Evolutionary conservation across 108 stramenopile genomes (phyloP), one percentile per base, ranked within the genome.

Genomic region (Nitzschia putrida): DNA sequence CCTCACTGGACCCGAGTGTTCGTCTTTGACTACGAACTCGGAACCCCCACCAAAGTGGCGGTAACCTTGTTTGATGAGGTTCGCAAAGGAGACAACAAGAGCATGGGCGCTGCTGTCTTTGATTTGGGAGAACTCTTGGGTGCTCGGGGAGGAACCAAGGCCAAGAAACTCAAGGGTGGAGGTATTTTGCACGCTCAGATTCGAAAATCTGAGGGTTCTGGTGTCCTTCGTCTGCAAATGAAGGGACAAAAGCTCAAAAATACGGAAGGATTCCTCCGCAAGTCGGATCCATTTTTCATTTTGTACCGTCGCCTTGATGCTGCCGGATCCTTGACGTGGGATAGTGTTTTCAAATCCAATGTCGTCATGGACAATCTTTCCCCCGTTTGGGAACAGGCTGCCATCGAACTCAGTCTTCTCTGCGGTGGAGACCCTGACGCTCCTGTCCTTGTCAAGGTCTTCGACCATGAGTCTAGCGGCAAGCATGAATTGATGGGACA

Each of bases 271-370:
- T 70, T 87, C 22, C 77, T 91, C 39, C 69, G 83, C 26, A 90
- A 87, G 56, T 84, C 83, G 16, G 93, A 94, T 84, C 93, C 93
- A 18, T 94, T 94, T 38, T 86, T 81, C 51, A 86, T 86, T 41
- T 12, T 90, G 10, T 54, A 53, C 12, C 76, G 87, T 10, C 77
- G 76, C 10, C 64, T 77, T 38, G 78, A 88, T 59, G 74, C 80
- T 4, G 80, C 83, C 16, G 76, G 78, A 43, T 85, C 81, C 13
- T 53, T 59, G 22, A 73, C 78, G 0, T 90, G 84, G 84, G 73
- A 85, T 51, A 77, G 65, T 66, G 75, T 81, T 6, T 74, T 67
- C 66, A 70, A 80, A 12, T 77, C 81, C 13, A 55, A 70, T 10
- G 61, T 55, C 2, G 57, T 82, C 26, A 82, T 61, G 51, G 69